phyloP scores from a whole-genome alignment of 331 rosid genomes.

The Quercus phellos region DNA sequence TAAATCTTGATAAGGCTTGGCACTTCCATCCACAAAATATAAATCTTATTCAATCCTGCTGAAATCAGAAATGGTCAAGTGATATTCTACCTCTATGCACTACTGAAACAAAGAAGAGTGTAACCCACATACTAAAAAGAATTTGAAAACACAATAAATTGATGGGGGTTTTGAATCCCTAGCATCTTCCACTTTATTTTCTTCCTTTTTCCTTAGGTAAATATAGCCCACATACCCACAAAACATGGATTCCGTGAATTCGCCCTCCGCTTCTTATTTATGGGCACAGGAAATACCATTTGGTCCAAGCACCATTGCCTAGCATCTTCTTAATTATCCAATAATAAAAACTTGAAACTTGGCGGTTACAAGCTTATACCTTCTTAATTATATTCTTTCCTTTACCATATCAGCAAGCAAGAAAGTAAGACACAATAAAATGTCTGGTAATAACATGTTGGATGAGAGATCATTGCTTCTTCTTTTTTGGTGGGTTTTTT shows the following conservation, averaged over 20 bases:
- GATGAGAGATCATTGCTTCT: neutral
- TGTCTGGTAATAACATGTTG: neutral
- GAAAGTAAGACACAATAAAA: neutral
- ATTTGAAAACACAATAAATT: neutral
- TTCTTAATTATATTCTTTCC: neutral
- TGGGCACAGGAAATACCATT: neutral
- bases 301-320: neutral
- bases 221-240: neutral
- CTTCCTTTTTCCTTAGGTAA: neutral
- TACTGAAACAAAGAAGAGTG: neutral
- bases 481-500: neutral
- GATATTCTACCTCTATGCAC: neutral
- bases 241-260: neutral
- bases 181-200: neutral
- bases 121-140: neutral
- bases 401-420: neutral
- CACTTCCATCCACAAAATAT: neutral
- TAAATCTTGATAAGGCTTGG: neutral
- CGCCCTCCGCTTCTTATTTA: neutral
- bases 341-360: neutral
- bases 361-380: neutral
- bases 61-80: neutral
- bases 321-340: neutral
- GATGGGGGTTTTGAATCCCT: neutral
- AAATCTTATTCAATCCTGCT: neutral